A percentile compares a stretch with the other conserved stretches of the same genome.
phyloP scores from a whole-genome alignment of 2,329 filamentous ascomycete genomes.

The Elsinoe necatrix region DNA sequence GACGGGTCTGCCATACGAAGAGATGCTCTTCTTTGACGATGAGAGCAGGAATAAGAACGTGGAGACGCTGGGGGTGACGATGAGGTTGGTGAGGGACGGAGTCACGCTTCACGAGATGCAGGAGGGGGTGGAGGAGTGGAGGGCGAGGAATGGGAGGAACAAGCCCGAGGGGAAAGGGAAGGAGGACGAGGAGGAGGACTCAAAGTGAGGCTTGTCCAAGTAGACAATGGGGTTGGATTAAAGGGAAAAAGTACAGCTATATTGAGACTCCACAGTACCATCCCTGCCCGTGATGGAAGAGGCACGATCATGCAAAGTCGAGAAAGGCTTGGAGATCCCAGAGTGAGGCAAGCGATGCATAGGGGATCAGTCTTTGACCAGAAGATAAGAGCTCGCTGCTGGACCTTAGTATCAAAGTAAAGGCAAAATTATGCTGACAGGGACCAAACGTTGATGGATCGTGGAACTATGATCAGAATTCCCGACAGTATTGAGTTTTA shows the following conservation, averaged over 20 bases:
- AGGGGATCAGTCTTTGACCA: no score
- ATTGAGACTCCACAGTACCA: no score
- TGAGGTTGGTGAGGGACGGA: conserved; percentile 73
- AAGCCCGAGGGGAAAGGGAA: conserved; percentile 16
- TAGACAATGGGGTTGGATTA: no score
- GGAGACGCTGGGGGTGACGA: conserved; percentile 68
- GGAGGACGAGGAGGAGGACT: neutral
- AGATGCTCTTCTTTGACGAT: conserved; percentile 96
- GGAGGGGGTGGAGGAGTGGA: conserved; percentile 71
- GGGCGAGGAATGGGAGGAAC: conserved; percentile 54
- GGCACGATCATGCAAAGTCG: no score
- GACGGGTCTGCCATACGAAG: conserved; percentile 62
- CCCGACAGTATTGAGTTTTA: neutral
- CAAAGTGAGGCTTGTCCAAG: neutral
- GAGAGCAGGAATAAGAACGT: conserved; percentile 82
- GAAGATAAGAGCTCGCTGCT: neutral
- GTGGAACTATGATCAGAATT: neutral
- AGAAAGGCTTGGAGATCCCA: no score
- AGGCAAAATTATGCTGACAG: no score
- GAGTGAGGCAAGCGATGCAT: no score
- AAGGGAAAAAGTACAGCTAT: no score
- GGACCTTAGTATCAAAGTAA: no score
- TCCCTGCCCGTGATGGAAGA: no score
- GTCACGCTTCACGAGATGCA: conserved; percentile 71
- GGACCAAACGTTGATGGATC: neutral